These are phyloP conservation scores for Camellia sinensis DNA, from an alignment of 148 eudicot genomes.

Conservation along the genomic window DNA sequence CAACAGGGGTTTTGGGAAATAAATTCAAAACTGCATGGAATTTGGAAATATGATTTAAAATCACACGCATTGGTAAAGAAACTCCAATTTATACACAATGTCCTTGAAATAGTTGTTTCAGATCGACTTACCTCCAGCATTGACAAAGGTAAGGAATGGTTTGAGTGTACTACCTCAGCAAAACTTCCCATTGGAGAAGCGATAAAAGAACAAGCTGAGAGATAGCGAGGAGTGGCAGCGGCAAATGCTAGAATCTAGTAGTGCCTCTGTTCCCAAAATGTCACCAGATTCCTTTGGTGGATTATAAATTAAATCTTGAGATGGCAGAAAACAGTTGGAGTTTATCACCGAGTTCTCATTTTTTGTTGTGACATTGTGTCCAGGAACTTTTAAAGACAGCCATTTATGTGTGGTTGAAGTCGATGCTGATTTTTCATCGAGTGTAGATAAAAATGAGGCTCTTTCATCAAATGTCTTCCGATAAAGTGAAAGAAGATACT, in stretches of 20 bases:
- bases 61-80: too few species aligned
- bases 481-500: conserved; percentile 65
- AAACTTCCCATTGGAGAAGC: conserved; percentile 29
- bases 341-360: conserved; percentile 14
- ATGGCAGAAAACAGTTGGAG: neutral
- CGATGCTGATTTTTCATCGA: conserved; percentile 17
- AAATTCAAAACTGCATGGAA: neutral
- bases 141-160: conserved; percentile 70
- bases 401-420: conserved; percentile 3
- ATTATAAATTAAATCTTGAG: conserved; percentile 16
- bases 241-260: conserved; percentile 44
- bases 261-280: conserved; percentile 21
- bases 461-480: conserved; percentile 50
- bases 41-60: too few species aligned
- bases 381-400: conserved; percentile 10
- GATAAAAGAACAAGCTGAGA: conserved; percentile 38
- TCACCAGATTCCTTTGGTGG: conserved; percentile 14
- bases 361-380: conserved; percentile 9
- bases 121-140: conserved; percentile 53
- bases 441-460: conserved; percentile 19
- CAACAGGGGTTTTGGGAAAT: conserved; percentile 9
- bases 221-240: conserved; percentile 77
- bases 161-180: conserved; percentile 43
- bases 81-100: neutral
- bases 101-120: neutral